Conservation (phyloP, 2,329 filamentous ascomycete species). For the Pseudocercospora eumusae region DNA sequence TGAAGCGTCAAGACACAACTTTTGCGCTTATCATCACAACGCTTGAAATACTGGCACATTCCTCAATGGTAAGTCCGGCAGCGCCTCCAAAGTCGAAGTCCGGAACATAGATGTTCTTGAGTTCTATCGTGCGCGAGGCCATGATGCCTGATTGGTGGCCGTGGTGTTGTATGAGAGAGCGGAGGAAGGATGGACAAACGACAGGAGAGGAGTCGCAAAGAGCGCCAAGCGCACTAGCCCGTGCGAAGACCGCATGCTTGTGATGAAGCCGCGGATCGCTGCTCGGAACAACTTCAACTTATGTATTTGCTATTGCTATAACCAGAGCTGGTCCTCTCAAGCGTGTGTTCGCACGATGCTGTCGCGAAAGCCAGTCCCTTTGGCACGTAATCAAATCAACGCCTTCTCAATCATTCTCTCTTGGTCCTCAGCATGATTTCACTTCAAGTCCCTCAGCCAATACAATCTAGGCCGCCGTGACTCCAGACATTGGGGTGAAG, state of each 20-base stretch:
- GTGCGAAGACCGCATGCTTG: background rate
- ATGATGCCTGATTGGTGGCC: background rate
- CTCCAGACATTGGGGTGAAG: too few relatives aligned
- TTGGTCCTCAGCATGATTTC: too few relatives aligned
- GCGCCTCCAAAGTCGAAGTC: too few relatives aligned
- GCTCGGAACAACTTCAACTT: background rate
- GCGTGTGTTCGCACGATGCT: too few relatives aligned
- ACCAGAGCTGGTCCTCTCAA: background rate
- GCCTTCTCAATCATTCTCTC: too few relatives aligned
- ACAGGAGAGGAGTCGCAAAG: background rate
- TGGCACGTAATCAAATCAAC: too few relatives aligned
- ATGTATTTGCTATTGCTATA: background rate
- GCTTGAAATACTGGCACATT: conserved; percentile 6
- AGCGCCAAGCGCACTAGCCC: background rate
- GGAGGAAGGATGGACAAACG: background rate
- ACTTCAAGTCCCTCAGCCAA: too few relatives aligned
- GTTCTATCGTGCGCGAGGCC: background rate
- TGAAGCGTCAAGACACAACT: too few relatives aligned
- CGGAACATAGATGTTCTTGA: background rate
- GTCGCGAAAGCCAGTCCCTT: too few relatives aligned
- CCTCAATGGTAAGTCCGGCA: background rate
- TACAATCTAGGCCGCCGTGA: too few relatives aligned
- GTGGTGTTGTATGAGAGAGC: background rate
- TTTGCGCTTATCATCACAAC: too few relatives aligned
- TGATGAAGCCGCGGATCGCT: background rate